These are phyloP conservation scores for Chytridiales sp. DNA, from an alignment of 371 early-diverging fungal genomes.

Conservation along the genomic window DNA sequence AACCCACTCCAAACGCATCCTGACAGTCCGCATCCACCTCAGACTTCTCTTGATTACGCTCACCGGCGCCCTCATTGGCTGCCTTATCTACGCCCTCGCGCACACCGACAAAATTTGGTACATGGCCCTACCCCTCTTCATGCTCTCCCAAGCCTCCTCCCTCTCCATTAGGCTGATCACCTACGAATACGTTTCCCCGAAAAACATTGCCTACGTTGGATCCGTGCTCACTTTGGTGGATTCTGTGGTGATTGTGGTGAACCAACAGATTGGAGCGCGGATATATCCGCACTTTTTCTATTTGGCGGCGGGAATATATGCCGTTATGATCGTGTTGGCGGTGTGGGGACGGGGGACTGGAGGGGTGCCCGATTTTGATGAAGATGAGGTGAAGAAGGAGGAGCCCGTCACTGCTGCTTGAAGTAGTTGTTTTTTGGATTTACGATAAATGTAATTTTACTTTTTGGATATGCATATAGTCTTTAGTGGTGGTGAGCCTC, in stretches of 20 bases:
- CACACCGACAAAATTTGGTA: background rate
- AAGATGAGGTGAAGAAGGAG: too few relatives aligned
- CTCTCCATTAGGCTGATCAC: background rate
- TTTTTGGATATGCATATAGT: too few relatives aligned
- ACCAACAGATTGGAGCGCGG: background rate
- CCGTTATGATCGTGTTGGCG: background rate
- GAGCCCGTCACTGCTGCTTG: too few relatives aligned
- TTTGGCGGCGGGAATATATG: background rate
- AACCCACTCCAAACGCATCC: background rate
- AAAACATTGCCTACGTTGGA: background rate
- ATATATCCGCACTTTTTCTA: background rate
- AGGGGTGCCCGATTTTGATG: too few relatives aligned
- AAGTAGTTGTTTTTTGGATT: too few relatives aligned
- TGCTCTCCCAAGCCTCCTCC: background rate
- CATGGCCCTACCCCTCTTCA: background rate
- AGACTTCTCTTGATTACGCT: background rate
- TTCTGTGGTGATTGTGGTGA: background rate
- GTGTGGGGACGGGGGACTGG: too few relatives aligned
- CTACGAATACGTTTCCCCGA: background rate
- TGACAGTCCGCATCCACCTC: background rate
- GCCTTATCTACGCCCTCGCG: background rate
- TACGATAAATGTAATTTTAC: too few relatives aligned
- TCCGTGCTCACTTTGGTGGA: background rate
- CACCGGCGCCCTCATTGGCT: background rate
- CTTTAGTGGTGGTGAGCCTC: too few relatives aligned